phyloP scores from a whole-genome alignment of 2,329 filamentous ascomycete species.

The Clonostachys rhizophaga region DNA sequence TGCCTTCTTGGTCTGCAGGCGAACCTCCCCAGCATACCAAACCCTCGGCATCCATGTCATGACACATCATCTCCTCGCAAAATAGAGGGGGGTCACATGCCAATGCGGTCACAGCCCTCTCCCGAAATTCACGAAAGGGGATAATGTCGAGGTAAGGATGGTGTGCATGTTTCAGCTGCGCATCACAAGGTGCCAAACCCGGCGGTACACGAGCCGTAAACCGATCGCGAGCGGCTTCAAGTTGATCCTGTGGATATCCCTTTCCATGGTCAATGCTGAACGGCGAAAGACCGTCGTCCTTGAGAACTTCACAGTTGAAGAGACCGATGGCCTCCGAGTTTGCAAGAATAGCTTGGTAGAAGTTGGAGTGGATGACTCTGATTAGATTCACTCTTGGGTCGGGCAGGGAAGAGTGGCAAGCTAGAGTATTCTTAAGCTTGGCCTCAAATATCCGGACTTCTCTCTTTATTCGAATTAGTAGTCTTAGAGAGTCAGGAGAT shows the following conservation, averaged over 20 bases:
- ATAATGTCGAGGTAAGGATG: constrained; percentile 15
- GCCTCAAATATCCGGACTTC: no score
- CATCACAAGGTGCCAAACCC: no score
- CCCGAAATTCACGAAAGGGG: constrained; percentile 22
- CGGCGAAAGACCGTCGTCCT: neutral
- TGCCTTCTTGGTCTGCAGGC: constrained; percentile 11
- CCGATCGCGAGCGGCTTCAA: neutral
- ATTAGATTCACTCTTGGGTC: no score
- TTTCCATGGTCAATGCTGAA: neutral
- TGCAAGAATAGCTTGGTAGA: no score
- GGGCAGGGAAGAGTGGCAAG: no score
- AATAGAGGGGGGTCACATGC: constrained; percentile 15
- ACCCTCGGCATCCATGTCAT: constrained; percentile 25
- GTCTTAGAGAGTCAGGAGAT: no score
- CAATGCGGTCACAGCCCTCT: constrained; percentile 17
- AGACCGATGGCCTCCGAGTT: neutral
- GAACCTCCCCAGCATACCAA: constrained; percentile 26
- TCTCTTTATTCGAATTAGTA: no score
- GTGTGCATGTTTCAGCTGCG: no score
- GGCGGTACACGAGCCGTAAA: neutral
- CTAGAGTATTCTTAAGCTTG: no score
- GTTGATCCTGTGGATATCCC: neutral
- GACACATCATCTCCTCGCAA: constrained; percentile 26
- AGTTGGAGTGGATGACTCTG: no score
- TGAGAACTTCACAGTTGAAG: neutral